Base-by-base conservation (phyloP, 2,329 filamentous ascomycete genomes). In the Aspergillus sp. region DNA sequence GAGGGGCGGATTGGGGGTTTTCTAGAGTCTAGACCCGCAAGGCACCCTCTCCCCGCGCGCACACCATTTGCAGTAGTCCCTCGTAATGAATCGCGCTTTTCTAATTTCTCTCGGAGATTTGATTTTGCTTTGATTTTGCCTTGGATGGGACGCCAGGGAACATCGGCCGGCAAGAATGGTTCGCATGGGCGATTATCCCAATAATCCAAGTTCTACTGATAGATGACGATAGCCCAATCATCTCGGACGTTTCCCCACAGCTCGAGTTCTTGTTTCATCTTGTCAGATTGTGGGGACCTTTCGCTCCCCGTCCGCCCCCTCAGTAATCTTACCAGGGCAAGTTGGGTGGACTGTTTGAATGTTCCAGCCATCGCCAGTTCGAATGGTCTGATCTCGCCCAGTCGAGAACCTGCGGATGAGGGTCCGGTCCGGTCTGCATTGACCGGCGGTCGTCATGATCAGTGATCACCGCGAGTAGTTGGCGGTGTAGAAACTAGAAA, bases 261-360 rank as follows among this genome's bases (percentile, higher is more conserved):
- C 57, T 54, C 50, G 47, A 47, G 51, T 55, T 62, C 46, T n/a
- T 56, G 61, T 64, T 63, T 64, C 57, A 59, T 29, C 47, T 57
- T 55, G 52, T 59, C 47, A 20, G 31, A 53, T 56, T 58, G 36
- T 42, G 36, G 36, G 36, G 36, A 42, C 36, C 36, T 42, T 42
- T 42, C 36, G 36, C 36, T 42, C 14, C 36, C 36, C 36, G 36
- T 42, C 36, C 22, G 42, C 47, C 54, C 46, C 55, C 49, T 57
- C 55, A 49, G 29, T 55, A 55, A 55, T 20, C 46, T 39, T 55
- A 55, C 26, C 31, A 20, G 29, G 45, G 14, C 22, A 39, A 49
- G 24, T 55, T 49, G 12, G 36, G 36, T 49, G 50, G n/a, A 12
- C 46, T 56, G 29, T 22, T 24, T 24, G 26, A 29, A 51, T 9